Evolutionary conservation across 2,329 filamentous ascomycete species (phyloP).

Genomic region (Alternaria brassicicola): DNA sequence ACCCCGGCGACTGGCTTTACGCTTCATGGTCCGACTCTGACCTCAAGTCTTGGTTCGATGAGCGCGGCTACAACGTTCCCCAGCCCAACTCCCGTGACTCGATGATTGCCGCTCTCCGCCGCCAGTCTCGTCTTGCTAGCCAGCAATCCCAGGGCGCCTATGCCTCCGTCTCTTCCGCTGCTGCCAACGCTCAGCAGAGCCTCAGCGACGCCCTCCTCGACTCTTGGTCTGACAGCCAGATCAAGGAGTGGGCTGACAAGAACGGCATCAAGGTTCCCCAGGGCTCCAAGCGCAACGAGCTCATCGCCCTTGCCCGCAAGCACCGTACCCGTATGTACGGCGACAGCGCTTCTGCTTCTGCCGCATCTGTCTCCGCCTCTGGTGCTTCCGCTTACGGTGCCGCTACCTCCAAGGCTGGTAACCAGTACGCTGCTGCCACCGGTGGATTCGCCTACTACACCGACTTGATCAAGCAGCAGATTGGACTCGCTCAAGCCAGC

Average conservation of each 20-base stretch:
- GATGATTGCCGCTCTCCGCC: constrained; percentile 85
- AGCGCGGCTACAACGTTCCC: constrained; percentile 81
- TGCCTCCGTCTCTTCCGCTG: constrained; percentile 54
- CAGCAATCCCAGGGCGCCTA: constrained; percentile 65
- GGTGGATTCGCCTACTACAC: constrained; percentile 45
- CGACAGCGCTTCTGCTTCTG: constrained; percentile 60
- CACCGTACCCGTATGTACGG: constrained; percentile 75
- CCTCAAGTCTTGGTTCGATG: constrained; percentile 90
- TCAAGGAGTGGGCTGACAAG: constrained; percentile 93
- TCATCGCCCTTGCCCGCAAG: constrained; percentile 87
- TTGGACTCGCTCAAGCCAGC: constrained; percentile 55
- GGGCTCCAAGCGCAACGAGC: constrained; percentile 87
- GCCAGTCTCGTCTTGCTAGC: constrained; percentile 82
- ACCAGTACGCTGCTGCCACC: constrained; percentile 60
- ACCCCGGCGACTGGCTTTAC: constrained; percentile 96
- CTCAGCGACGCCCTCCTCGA: constrained; percentile 85
- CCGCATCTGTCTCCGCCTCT: constrained; percentile 44
- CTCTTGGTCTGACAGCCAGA: constrained; percentile 84
- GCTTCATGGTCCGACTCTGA: constrained; percentile 90
- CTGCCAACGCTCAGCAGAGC: constrained; percentile 68
- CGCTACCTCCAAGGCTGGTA: constrained; percentile 17
- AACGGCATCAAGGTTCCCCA: constrained; percentile 89
- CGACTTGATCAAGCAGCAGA: constrained; percentile 53
- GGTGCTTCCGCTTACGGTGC: constrained; percentile 66
- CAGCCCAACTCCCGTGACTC: constrained; percentile 86